phyloP scores from a whole-genome alignment of 1,284 basidiomycete genomes.

The Trichosporon faecale region DNA sequence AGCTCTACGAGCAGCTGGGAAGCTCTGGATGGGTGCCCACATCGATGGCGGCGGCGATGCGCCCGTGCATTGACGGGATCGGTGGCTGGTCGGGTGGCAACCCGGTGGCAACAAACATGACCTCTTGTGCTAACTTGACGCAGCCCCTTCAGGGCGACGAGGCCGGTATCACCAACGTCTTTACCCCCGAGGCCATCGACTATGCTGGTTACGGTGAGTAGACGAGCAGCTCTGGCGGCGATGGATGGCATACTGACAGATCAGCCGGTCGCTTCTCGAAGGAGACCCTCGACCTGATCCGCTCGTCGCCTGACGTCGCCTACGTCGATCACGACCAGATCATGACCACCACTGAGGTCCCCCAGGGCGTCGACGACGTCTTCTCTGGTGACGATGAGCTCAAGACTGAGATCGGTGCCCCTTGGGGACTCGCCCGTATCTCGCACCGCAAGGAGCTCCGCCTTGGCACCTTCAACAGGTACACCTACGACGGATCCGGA shows the following conservation, averaged over 20 bases:
- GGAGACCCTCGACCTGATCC: constrained; percentile 71
- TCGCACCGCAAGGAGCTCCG: constrained; percentile 78
- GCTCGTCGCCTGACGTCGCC: constrained; percentile 83
- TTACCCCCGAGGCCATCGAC: constrained; percentile 34
- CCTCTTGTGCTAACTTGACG: constrained; percentile 10
- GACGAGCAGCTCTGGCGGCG: no score
- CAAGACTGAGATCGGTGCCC: constrained; percentile 69
- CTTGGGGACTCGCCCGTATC: constrained; percentile 96
- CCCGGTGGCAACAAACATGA: neutral
- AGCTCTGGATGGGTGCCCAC: neutral
- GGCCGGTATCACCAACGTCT: constrained; percentile 49
- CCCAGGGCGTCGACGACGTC: constrained; percentile 43
- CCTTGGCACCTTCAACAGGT: constrained; percentile 83
- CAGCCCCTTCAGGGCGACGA: constrained; percentile 38
- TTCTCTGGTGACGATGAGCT: constrained; percentile 37
- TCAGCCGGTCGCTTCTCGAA: constrained; percentile 74
- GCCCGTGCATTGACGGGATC: neutral
- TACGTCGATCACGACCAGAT: constrained; percentile 92
- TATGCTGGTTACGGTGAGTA: constrained; percentile 50
- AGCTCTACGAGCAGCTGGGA: neutral
- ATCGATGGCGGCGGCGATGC: neutral
- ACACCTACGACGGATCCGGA: constrained; percentile 69
- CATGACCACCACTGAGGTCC: constrained; percentile 65
- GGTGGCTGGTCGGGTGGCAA: constrained; percentile 9
- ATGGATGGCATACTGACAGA: neutral